Evolutionary conservation across 768 basidiomycete genomes (phyloP).

Genomic region (Kwoniella dejecticola): DNA sequence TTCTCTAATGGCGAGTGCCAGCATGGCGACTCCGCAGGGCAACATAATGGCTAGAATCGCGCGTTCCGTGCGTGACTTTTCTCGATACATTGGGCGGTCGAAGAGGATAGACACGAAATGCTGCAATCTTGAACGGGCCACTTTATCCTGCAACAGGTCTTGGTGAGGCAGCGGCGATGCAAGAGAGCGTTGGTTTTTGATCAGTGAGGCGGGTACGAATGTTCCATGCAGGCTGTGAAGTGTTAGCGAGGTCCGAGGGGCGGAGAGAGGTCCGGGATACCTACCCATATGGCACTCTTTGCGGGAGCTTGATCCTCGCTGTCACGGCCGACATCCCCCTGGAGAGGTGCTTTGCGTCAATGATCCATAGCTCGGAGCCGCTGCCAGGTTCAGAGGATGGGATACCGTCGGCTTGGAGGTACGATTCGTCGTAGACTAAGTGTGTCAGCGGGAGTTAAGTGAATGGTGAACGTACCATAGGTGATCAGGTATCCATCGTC

Average conservation of each 20-base stretch:
- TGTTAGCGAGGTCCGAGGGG: constrained; percentile 1
- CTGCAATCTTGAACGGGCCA: constrained; percentile 40
- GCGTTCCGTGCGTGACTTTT: constrained; percentile 33
- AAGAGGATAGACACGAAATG: constrained; percentile 48
- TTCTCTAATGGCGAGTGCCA: constrained; percentile 34
- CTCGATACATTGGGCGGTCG: constrained; percentile 33
- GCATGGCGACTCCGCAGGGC: constrained; percentile 35
- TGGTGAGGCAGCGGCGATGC: constrained; percentile 30
- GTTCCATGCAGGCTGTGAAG: constrained; percentile 42
- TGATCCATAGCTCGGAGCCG: constrained; percentile 57
- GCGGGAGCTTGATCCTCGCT: constrained; percentile 52
- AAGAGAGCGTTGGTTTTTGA: constrained; percentile 31
- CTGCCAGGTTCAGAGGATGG: constrained; percentile 40
- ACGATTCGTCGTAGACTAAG: constrained; percentile 55
- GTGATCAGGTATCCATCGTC: constrained; percentile 57
- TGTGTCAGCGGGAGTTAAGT: constrained; percentile 10
- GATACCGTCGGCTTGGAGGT: constrained; percentile 44
- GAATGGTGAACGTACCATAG: constrained; percentile 48
- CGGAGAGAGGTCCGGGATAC: constrained; percentile 11
- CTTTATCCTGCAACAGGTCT: constrained; percentile 42
- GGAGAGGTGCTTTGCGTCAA: constrained; percentile 54
- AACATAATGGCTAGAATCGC: constrained; percentile 36
- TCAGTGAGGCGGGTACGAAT: constrained; percentile 33
- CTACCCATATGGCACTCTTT: constrained; percentile 54
- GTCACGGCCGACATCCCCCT: constrained; percentile 47